These are phyloP conservation scores for Monilinia fructigena DNA, from an alignment of 2,329 filamentous ascomycete species.

Conservation along the genomic window DNA sequence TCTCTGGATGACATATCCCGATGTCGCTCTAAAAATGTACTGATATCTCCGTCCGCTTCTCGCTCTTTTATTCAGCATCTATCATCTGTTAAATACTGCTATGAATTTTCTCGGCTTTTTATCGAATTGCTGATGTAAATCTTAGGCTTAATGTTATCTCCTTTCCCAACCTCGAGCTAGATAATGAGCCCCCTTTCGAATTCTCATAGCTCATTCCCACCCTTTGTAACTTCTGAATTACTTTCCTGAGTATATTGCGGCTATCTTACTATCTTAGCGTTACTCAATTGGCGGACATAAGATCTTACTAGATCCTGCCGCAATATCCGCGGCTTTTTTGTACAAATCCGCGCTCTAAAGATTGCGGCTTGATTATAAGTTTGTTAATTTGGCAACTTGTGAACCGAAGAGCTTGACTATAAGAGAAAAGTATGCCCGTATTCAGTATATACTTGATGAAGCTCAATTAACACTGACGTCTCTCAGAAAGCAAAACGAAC, in stretches of 20 bases:
- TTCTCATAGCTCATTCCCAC: neutral
- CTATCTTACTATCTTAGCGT: too few species aligned
- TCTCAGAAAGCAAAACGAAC: neutral
- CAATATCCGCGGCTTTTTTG: conserved; percentile 9
- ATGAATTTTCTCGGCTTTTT: neutral
- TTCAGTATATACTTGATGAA: neutral
- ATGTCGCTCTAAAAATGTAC: neutral
- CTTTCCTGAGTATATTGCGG: too few species aligned
- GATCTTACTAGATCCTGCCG: neutral
- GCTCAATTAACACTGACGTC: neutral
- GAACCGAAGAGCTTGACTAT: conserved; percentile 1
- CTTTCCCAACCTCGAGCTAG: neutral
- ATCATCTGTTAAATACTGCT: neutral
- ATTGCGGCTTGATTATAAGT: neutral
- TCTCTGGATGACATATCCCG: neutral
- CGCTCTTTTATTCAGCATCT: neutral
- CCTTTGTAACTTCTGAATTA: neutral
- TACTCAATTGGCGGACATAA: conserved; percentile 5
- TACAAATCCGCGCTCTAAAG: neutral
- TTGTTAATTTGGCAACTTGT: neutral
- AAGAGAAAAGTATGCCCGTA: neutral
- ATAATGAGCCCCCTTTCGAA: too few species aligned
- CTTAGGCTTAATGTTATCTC: neutral
- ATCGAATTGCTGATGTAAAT: neutral
- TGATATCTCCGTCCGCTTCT: neutral